Base-by-base conservation (phyloP, 331 rosid species). In the Quercus tomentella region DNA sequence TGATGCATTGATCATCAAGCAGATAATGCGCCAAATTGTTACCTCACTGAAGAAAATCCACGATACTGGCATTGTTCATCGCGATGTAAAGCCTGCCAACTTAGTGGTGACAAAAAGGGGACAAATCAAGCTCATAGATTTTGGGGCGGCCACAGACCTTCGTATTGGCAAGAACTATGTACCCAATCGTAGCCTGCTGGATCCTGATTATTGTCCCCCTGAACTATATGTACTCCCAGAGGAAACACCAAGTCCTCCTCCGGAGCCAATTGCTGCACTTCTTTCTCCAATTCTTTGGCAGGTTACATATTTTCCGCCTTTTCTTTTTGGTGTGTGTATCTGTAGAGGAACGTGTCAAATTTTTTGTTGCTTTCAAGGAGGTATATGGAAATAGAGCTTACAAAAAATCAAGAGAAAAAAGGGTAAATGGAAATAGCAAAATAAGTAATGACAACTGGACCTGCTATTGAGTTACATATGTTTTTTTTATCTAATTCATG, bases 221-320 rank as follows among this genome's bases (percentile, higher is more conserved):
- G 99, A 96, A 74, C 79, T 93, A 6, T 95, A 87, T 52, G 98
- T 93, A 37, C 89, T 96, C 78, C 99, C 96, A 10, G 93, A 93
- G 87, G 97, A 95, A 88, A 95, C 99, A 66, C 97, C 99, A 12
- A 90, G 86, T 77, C 98, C 98, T 78, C 98, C 99, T 74, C 94
- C 94, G 1, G 97, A 85, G 57, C 99, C 99, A 57, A 86, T 95
- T 79, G 99, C 99, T 10, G 97, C 97, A 51, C 74, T 91, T 16
- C 83, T 95, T 82, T 95, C 98, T 65, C 99, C 99, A 12, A 79
- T 96, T 77, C 75, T 96, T 26, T 93, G 99, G 98, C 99, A 95
- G 97, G 98, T 94, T 70, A 61, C 79, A 69, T 8, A 56, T 51
- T 77, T 37, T 76, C 23, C 20, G 30, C 31, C 74, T 49, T 33